Percentiles rank a stretch among this genome's conserved stretches.
Evolutionary conservation across 2,329 filamentous ascomycete genomes (phyloP).

Genomic region (Madurella mycetomatis): DNA sequence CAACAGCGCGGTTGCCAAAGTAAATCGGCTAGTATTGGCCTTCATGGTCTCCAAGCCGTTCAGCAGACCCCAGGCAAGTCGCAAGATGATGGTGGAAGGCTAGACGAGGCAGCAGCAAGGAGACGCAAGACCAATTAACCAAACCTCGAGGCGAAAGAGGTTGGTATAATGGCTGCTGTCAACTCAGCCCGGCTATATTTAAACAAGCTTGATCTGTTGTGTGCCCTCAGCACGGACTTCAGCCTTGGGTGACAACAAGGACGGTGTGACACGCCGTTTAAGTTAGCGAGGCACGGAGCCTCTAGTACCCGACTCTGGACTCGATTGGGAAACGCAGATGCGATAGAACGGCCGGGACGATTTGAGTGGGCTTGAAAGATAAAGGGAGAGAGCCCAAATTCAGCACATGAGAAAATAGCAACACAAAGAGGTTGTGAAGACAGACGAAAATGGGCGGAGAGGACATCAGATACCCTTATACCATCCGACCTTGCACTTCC

Average conservation of each 20-base stretch:
- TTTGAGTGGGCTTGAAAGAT: background rate
- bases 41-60: constrained; percentile 11
- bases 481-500: no score
- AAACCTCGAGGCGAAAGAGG: background rate
- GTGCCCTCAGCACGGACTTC: background rate
- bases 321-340: background rate
- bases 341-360: background rate
- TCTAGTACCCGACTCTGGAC: background rate
- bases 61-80: background rate
- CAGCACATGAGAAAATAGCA: background rate
- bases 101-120: background rate
- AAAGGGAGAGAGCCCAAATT: background rate
- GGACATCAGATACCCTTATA: no score
- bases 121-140: background rate
- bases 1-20: constrained; percentile 9
- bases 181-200: background rate
- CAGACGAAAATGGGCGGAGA: background rate
- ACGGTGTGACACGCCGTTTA: background rate
- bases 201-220: background rate
- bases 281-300: background rate
- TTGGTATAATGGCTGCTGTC: background rate
- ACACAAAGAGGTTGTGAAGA: background rate
- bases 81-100: background rate
- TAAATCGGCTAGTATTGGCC: background rate
- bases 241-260: background rate